Percentiles rank a stretch among this genome's conserved stretches.
Evolutionary conservation across 2,329 filamentous ascomycete species (phyloP).

Genomic region (Monilinia fructicola): DNA sequence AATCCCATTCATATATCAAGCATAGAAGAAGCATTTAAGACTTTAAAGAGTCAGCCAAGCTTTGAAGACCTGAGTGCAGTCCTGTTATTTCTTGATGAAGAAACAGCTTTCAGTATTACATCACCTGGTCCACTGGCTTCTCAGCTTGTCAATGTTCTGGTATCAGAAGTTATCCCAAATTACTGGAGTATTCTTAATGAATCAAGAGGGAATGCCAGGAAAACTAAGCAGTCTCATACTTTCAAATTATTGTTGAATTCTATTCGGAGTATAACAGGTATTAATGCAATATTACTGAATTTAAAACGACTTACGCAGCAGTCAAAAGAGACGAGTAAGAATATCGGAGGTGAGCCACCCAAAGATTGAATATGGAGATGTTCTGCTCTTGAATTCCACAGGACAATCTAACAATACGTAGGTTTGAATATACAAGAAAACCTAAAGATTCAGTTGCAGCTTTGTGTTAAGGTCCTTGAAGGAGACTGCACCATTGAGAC

Average conservation of each 20-base stretch:
- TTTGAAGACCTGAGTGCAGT: slow-evolving; percentile 54
- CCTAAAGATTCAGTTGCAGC: slow-evolving; percentile 44
- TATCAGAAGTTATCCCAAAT: slow-evolving; percentile 73
- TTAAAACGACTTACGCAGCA: slow-evolving; percentile 61
- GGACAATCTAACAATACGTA: not conserved
- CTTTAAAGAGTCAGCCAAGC: slow-evolving; percentile 61
- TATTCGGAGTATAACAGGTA: slow-evolving; percentile 70
- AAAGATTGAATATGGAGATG: not conserved
- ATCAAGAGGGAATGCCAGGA: slow-evolving; percentile 38
- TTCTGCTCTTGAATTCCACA: not conserved
- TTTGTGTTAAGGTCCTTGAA: slow-evolving; percentile 47
- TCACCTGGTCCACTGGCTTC: slow-evolving; percentile 66
- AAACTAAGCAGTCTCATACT: slow-evolving; percentile 38
- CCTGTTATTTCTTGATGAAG: slow-evolving; percentile 52
- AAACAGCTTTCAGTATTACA: slow-evolving; percentile 54
- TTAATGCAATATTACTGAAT: slow-evolving; percentile 74
- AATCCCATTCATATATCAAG: slow-evolving; percentile 27
- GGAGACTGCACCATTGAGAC: slow-evolving; percentile 45
- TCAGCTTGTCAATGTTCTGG: slow-evolving; percentile 72
- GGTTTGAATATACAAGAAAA: slow-evolving; percentile 40
- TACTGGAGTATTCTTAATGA: slow-evolving; percentile 71
- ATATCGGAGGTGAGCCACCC: slow-evolving; percentile 26
- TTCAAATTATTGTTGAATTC: slow-evolving; percentile 58
- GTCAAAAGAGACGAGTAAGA: slow-evolving; percentile 43
- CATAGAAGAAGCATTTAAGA: slow-evolving; percentile 55